Evolutionary conservation across 2,329 filamentous ascomycete genomes (phyloP).

Genomic region (Ustulina deusta): DNA sequence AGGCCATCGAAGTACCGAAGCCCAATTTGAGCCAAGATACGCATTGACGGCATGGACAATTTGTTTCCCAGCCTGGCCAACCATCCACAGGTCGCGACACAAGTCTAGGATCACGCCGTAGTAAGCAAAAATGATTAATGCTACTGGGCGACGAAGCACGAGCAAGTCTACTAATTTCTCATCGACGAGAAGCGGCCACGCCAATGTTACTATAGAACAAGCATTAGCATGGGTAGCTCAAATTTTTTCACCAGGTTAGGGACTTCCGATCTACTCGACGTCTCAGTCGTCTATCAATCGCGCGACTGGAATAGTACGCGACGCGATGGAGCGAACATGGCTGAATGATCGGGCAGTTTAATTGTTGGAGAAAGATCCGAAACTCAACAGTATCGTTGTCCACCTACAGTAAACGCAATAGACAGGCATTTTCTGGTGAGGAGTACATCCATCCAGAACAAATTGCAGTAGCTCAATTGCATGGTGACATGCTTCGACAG

Average conservation of each 20-base stretch:
- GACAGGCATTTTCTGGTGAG: conserved; percentile 15
- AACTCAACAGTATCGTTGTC: not conserved
- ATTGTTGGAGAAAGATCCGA: not conserved
- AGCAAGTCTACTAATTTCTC: conserved; percentile 35
- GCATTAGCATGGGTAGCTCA: conserved; percentile 6
- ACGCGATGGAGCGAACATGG: not conserved
- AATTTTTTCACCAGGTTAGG: not conserved
- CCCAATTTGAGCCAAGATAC: conserved; percentile 26
- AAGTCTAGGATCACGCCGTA: conserved; percentile 26
- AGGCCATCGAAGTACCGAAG: conserved; percentile 26
- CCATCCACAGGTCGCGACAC: conserved; percentile 33
- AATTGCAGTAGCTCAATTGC: conserved; percentile 33
- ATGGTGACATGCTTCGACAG: conserved; percentile 19
- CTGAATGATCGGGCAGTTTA: not conserved
- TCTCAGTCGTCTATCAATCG: not conserved
- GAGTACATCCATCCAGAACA: conserved; percentile 26
- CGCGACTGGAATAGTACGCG: not conserved
- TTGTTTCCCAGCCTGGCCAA: conserved; percentile 26
- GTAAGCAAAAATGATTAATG: conserved; percentile 32
- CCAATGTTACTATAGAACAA: conserved; percentile 23
- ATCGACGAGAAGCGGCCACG: conserved; percentile 30
- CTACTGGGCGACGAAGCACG: conserved; percentile 28
- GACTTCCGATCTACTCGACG: not conserved
- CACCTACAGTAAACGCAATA: conserved; percentile 31
- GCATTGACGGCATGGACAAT: conserved; percentile 24